A percentile compares a stretch with the other conserved stretches of the same genome.
These are phyloP conservation scores for Lipomyces kockii DNA, from an alignment of 805 yeast species.

Conservation along the genomic window DNA sequence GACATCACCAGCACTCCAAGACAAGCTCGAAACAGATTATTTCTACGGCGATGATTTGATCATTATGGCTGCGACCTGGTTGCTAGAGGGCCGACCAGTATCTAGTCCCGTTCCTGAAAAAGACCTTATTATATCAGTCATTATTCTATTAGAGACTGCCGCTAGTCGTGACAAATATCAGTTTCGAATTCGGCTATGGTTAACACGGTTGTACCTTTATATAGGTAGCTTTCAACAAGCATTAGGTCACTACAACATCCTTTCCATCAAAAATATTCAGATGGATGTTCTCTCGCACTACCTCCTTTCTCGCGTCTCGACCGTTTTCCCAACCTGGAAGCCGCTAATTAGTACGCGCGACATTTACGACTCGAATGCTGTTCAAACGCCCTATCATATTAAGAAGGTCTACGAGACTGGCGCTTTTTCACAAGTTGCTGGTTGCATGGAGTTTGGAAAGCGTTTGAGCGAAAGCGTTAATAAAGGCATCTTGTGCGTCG, in stretches of 20 bases:
- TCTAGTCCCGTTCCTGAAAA: conserved; percentile 31
- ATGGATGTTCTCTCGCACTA: conserved; percentile 64
- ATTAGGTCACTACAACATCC: conserved; percentile 53
- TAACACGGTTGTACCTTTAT: conserved; percentile 63
- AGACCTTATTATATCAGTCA: conserved; percentile 46
- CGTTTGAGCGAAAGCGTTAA: conserved; percentile 58
- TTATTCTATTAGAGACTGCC: conserved; percentile 63
- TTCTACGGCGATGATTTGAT: conserved; percentile 71
- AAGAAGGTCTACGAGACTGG: conserved; percentile 60
- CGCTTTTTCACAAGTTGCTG: conserved; percentile 67
- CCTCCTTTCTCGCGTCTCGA: conserved; percentile 55
- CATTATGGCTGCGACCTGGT: conserved; percentile 53
- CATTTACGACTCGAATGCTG: conserved; percentile 54
- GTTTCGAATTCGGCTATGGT: conserved; percentile 72
- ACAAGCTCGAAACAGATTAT: conserved; percentile 66
- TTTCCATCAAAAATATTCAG: conserved; percentile 77
- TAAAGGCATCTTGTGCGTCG: conserved; percentile 46
- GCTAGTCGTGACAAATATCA: conserved; percentile 66
- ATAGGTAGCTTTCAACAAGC: conserved; percentile 63
- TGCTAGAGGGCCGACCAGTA: conserved; percentile 40
- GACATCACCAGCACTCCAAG: conserved; percentile 43
- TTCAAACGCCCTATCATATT: conserved; percentile 58
- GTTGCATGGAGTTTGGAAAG: conserved; percentile 64
- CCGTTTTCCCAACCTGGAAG: conserved; percentile 50
- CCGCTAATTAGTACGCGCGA: conserved; percentile 50